Evolutionary conservation across 805 yeast genomes (phyloP).

Genomic region (Crinitomyces ghanaensis): DNA sequence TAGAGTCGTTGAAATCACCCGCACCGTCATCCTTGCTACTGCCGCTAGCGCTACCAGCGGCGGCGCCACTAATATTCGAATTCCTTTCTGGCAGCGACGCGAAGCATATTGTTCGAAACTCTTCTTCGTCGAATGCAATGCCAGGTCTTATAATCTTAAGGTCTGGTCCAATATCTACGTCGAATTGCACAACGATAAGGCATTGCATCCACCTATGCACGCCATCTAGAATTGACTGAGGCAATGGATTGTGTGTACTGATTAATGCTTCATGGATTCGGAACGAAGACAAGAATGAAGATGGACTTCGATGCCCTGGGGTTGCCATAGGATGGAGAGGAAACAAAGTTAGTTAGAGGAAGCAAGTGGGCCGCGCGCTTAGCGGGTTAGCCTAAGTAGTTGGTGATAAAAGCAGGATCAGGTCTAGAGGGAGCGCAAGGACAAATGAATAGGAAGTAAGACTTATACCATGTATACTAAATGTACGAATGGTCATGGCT

Average conservation of each 20-base stretch:
- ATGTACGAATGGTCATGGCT: no score
- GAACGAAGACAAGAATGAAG: constrained; percentile 37
- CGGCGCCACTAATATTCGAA: background rate
- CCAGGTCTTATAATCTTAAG: constrained; percentile 20
- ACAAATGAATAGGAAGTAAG: no score
- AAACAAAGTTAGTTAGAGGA: no score
- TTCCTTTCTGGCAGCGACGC: constrained; percentile 19
- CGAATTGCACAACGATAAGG: constrained; percentile 18
- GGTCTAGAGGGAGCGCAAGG: no score
- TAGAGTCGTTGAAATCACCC: background rate
- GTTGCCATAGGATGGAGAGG: no score
- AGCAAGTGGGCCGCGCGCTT: no score
- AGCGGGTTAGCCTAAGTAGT: no score
- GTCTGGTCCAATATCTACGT: constrained; percentile 20
- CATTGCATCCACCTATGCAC: constrained; percentile 14
- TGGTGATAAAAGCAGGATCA: no score
- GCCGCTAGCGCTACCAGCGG: no score
- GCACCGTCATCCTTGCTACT: no score
- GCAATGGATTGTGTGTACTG: constrained; percentile 5
- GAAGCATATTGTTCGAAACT: constrained; percentile 19
- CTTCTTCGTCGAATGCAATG: constrained; percentile 17
- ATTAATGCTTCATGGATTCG: constrained; percentile 23
- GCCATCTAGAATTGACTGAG: constrained; percentile 1
- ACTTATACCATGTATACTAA: no score
- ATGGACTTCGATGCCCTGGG: no score